Base-by-base conservation (phyloP, 73 alveolate species). In the Paraurostyla sp. region DNA sequence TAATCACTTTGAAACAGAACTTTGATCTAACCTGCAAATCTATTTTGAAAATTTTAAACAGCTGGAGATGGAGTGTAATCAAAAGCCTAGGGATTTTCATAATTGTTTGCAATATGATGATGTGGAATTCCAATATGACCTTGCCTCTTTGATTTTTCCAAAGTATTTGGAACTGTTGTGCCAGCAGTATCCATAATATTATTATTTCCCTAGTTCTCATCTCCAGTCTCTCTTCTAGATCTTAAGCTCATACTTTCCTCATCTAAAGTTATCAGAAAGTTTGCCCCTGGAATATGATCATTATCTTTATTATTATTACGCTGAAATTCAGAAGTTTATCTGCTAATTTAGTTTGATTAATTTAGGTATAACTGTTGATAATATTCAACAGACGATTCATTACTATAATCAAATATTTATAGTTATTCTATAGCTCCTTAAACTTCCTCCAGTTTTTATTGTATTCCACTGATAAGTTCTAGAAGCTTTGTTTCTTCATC, bases 401-500 rank as follows among this genome's bases (percentile, higher is more conserved):
- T 25, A 65, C 13, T 60, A 9, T 16, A 38, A 40, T 65, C 82
- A 2, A 36, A 40, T 2, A 6, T 38, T 22, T 65, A 22, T 4
- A 65, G 42, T 38, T 65, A 13, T 35, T 65, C 82, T 7, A 65
- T 65, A 6, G 82, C 82, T 36, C 41, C 82, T 65, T 65, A 40
- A 4, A 65, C 82, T 9, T 65, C 82, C 58, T 65, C 82, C 4
- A 65, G 29, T 23, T 40, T 65, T 65, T 65, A 40, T 11, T 65
- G 35, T 11, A 65, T 1, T 4, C 60, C 56, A 7, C 13, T 18
- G 6, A 65, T 65, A 18, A 65, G 36, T 7, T 65, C 82, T 11
- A 7, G 13, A 6, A 65, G 35, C 23, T 25, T 65, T 6, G 7
- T 2, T 65, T 65, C 82, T 65, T 65, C 82, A 65, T 65, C 82